phyloP scores from a whole-genome alignment of 1,139 yeast genomes.

The Blastobotrys apis region DNA sequence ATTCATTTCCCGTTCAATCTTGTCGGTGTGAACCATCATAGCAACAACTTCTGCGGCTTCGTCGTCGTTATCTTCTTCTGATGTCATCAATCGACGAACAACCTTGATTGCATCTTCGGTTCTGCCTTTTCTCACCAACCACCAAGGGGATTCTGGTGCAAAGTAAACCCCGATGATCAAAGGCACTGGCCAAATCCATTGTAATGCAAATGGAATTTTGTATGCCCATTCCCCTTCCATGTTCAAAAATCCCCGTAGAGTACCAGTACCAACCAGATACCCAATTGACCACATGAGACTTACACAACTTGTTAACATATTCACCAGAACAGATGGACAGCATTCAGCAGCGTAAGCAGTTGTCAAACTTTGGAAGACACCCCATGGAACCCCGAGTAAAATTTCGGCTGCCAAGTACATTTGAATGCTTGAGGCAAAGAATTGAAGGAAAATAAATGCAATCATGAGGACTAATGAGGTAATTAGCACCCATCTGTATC shows the following conservation, averaged over 20 bases:
- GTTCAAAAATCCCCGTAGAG: conserved; percentile 4
- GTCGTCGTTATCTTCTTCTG: conserved; percentile 35
- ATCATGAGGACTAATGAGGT: conserved; percentile 32
- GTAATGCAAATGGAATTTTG: conserved; percentile 47
- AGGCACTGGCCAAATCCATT: conserved; percentile 61
- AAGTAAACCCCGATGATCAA: conserved; percentile 47
- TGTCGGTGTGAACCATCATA: conserved; percentile 42
- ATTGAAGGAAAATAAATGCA: conserved; percentile 40
- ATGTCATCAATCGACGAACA: conserved; percentile 15
- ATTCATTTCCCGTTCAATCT: conserved; percentile 40
- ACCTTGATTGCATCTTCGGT: conserved; percentile 28
- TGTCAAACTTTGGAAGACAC: conserved; percentile 43
- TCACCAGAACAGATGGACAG: conserved; percentile 43
- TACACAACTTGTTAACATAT: conserved; percentile 39
- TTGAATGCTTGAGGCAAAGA: conserved; percentile 33
- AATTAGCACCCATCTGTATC: conserved; percentile 40
- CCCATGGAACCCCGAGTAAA: conserved; percentile 44
- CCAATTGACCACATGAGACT: conserved; percentile 45
- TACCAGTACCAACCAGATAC: conserved; percentile 32
- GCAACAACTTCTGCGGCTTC: conserved; percentile 34
- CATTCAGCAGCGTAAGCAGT: conserved; percentile 47
- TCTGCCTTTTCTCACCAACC: conserved; percentile 41
- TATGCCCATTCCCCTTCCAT: conserved; percentile 31
- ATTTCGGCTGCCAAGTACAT: conserved; percentile 41
- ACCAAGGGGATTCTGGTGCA: conserved; percentile 58